Base-by-base conservation (phyloP, 306 rosid genomes). In the Corylus americana region DNA sequence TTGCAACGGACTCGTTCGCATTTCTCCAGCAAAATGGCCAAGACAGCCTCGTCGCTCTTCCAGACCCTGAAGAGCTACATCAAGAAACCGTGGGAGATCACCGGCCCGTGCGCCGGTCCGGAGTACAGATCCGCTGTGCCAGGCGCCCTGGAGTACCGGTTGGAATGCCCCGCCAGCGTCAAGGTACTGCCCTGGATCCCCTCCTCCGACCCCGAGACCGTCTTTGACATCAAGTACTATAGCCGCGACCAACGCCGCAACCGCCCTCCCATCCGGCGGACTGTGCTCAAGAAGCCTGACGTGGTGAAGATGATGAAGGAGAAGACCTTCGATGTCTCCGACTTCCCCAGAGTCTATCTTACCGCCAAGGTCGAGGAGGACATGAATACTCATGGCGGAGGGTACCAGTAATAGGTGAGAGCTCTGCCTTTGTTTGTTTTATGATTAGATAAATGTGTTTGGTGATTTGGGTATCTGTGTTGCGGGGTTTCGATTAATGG, bases 41-140 rank as follows among this genome's bases (percentile, higher is more conserved):
- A 86, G 39, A 11, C 75, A 39, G 77, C 72, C 18, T 73, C 86
- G 1, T 81, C 93, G 18, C 27, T 87, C 44, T 18, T 78, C 47
- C 89, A 83, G 83, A 87, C 83, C 81, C 91, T 96, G 74, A 90
- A 29, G 84, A 89, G 97, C 7, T 90, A 81, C 88, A 11, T 96
- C 47, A 96, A 93, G 89, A 90, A 89, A 85, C 99, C 99, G 22
- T 91, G 99, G 99, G 99, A 96, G 89, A 85, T 89, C 44, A 96
- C 99, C 10, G 99, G 99, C 0, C 99, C 99, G 0, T 89, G 92
- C 37, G 91, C 99, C 9, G 68, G 74, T 66, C 97, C 97, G 0
- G 99, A 93, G 71, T 96, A 86, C 89, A 86, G 73, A 58, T 78
- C 48, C 1, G 87, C 99, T 14, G 3, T 93, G 12, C 96, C 93